phyloP scores from a whole-genome alignment of 2,329 filamentous ascomycete genomes.

The Ophiocordyceps camponoti-rufipedis region DNA sequence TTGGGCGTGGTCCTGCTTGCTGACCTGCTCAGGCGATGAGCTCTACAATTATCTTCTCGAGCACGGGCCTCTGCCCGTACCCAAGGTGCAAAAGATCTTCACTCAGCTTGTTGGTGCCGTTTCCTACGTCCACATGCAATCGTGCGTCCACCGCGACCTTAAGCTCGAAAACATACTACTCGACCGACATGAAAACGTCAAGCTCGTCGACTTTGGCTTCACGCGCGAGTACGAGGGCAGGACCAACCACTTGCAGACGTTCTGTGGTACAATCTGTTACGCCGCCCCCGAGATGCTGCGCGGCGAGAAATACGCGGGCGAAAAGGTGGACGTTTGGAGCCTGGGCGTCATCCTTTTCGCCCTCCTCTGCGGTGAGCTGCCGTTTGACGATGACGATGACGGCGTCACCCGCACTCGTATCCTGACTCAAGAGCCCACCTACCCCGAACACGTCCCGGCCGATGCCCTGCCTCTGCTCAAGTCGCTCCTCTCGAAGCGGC shows the following conservation, averaged over 20 bases:
- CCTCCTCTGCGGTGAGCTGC: constrained; percentile 66
- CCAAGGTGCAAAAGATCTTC: constrained; percentile 90
- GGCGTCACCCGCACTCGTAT: constrained; percentile 72
- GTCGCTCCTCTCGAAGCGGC: constrained; percentile 74
- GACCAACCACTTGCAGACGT: constrained; percentile 86
- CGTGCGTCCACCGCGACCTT: constrained; percentile 88
- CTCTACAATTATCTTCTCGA: constrained; percentile 89
- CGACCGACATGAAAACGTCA: constrained; percentile 94
- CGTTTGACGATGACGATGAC: constrained; percentile 94
- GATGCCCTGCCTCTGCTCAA: constrained; percentile 65
- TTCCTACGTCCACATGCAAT: constrained; percentile 83
- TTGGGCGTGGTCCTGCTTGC: not conserved
- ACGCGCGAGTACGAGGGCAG: constrained; percentile 95
- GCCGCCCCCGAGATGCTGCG: constrained; percentile 97
- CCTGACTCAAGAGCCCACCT: constrained; percentile 68
- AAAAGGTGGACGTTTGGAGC: constrained; percentile 96
- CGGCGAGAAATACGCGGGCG: constrained; percentile 91
- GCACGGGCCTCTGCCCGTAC: constrained; percentile 64
- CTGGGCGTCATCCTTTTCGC: constrained; percentile 73
- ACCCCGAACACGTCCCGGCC: constrained; percentile 59
- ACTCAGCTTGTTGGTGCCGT: constrained; percentile 90
- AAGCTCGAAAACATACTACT: constrained; percentile 84
- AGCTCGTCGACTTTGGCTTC: constrained; percentile 95
- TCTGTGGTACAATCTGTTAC: constrained; percentile 95
- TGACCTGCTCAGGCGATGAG: constrained; percentile 56